Percentiles rank a stretch among this genome's conserved stretches.
phyloP scores from a whole-genome alignment of 805 yeast species.

The Cyberlindnera subsufficiens region DNA sequence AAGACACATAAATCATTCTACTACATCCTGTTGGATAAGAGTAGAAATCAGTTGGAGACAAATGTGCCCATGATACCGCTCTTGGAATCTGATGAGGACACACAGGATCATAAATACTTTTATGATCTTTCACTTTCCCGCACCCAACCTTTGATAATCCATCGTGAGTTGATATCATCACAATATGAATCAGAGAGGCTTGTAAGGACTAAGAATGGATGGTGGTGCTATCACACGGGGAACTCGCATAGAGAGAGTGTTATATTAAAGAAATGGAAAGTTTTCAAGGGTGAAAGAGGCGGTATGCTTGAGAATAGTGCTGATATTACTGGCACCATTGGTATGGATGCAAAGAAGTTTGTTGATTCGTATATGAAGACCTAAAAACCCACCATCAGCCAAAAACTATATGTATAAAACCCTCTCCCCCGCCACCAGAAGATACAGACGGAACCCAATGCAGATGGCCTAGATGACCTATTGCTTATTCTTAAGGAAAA shows the following conservation, averaged over 20 bases:
- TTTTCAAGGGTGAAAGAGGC: constrained; percentile 2
- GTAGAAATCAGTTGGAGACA: constrained; percentile 6
- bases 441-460: too few species aligned
- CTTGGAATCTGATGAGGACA: constrained; percentile 9
- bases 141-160: constrained; percentile 11
- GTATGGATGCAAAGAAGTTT: constrained; percentile 19
- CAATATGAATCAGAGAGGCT: constrained; percentile 13
- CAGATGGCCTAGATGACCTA: background rate
- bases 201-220: constrained; percentile 15
- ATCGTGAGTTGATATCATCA: constrained; percentile 13
- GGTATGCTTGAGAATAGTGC: constrained; percentile 15
- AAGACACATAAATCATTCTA: constrained; percentile 7
- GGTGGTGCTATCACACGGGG: constrained; percentile 19
- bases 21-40: constrained; percentile 10
- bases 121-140: constrained; percentile 10
- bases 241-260: constrained; percentile 5
- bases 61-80: constrained; percentile 14
- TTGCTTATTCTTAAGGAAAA: background rate
- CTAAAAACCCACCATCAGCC: background rate
- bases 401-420: background rate
- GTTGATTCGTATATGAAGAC: constrained; percentile 10
- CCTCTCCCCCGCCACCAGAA: too few species aligned
- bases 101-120: constrained; percentile 6
- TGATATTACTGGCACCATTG: constrained; percentile 15
- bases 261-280: constrained; percentile 16